A percentile compares a stretch with the other conserved stretches of the same genome.
phyloP scores from a whole-genome alignment of 1,284 basidiomycete genomes.

The Clitocybe nebularis region DNA sequence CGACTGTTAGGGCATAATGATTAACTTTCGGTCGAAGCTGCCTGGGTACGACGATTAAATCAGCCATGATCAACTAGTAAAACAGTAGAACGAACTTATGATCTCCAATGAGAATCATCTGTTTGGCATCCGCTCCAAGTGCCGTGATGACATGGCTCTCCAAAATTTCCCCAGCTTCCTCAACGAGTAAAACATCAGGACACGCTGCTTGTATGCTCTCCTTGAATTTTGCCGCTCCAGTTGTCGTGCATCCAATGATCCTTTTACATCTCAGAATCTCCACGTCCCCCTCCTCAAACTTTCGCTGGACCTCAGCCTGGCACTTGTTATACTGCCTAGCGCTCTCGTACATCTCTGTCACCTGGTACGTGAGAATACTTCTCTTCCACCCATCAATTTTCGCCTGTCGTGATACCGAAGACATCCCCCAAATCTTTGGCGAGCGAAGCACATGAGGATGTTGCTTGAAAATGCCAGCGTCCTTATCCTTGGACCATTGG shows the following conservation, averaged over 20 bases:
- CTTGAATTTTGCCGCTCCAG: constrained; percentile 59
- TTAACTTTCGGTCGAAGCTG: constrained; percentile 70
- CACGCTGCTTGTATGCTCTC: constrained; percentile 39
- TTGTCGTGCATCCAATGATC: constrained; percentile 67
- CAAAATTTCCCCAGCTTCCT: constrained; percentile 69
- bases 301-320: constrained; percentile 33
- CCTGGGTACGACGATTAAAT: constrained; percentile 28
- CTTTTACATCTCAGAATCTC: constrained; percentile 41
- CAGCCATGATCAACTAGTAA: background rate
- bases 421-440: constrained; percentile 43
- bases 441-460: constrained; percentile 23
- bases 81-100: constrained; percentile 51
- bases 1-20: constrained; percentile 53
- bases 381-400: constrained; percentile 37
- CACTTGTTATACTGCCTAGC: constrained; percentile 40
- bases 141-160: constrained; percentile 64
- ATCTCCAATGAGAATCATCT: constrained; percentile 64
- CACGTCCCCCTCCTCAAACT: constrained; percentile 32
- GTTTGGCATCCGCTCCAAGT: constrained; percentile 40
- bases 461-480: constrained; percentile 38
- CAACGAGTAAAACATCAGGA: constrained; percentile 54
- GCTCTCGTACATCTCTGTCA: constrained; percentile 30
- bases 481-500: constrained; percentile 39
- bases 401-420: constrained; percentile 24
- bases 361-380: constrained; percentile 33